These are phyloP conservation scores for Eragrostis tef DNA, from an alignment of 202 grass and related monocot genomes.

Conservation along the genomic window DNA sequence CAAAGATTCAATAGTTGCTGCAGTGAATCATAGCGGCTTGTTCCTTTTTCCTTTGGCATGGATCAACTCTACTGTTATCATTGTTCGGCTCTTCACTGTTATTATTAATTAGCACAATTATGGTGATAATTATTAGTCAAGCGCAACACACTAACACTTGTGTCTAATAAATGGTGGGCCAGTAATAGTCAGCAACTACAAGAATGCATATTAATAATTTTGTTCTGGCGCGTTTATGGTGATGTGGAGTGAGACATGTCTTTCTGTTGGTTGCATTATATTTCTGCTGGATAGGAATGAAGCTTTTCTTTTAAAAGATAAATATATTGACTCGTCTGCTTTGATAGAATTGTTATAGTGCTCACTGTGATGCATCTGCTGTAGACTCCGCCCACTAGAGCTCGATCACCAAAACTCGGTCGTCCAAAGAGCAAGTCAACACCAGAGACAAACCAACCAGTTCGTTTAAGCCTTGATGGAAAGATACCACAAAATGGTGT, in stretches of 20 bases:
- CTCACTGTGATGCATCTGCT: slow-evolving; percentile 19
- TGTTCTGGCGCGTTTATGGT: background rate
- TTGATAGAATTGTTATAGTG: background rate
- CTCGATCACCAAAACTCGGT: slow-evolving; percentile 72
- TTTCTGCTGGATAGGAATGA: background rate
- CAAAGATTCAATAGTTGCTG: background rate
- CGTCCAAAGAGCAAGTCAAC: slow-evolving; percentile 57
- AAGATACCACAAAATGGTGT: slow-evolving; percentile 51
- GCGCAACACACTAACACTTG: background rate
- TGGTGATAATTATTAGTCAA: background rate
- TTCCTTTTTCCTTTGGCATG: background rate
- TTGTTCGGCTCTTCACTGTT: background rate
- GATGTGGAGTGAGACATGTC: background rate
- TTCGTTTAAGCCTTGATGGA: slow-evolving; percentile 51
- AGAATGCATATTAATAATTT: slow-evolving; percentile 8
- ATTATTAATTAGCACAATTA: slow-evolving; percentile 16
- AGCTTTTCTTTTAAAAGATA: background rate
- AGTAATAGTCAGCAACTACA: background rate
- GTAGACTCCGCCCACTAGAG: slow-evolving; percentile 61
- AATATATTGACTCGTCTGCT: background rate
- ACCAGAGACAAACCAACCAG: slow-evolving; percentile 22
- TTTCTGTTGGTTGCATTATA: background rate
- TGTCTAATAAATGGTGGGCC: background rate
- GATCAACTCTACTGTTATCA: slow-evolving; percentile 12
- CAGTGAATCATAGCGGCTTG: background rate